Evolutionary conservation across 148 eudicot genomes (phyloP).

Genomic region (Arctostaphylos glauca): DNA sequence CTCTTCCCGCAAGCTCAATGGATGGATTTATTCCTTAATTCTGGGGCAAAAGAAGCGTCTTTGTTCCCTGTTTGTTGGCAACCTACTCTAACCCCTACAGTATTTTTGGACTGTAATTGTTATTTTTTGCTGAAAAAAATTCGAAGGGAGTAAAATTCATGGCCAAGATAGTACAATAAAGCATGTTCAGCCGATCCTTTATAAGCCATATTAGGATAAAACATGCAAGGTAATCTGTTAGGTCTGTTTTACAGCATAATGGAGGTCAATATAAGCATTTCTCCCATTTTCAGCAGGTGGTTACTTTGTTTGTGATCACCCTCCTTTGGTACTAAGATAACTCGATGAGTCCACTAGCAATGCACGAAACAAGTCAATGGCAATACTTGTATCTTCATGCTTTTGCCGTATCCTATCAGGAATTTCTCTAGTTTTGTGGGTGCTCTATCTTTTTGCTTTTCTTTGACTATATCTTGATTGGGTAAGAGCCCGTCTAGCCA

Average conservation of each 20-base stretch:
- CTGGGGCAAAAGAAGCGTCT: no score
- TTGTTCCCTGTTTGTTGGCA: no score
- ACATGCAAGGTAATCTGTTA: not conserved
- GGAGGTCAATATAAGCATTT: not conserved
- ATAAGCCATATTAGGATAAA: no score
- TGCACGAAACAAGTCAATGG: no score
- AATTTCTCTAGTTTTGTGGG: not conserved
- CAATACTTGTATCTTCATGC: not conserved
- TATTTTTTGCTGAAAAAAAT: no score
- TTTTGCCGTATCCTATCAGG: not conserved
- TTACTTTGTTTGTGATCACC: not conserved
- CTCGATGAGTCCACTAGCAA: not conserved
- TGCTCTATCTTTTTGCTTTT: not conserved
- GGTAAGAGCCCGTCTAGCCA: not conserved
- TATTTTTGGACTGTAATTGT: no score
- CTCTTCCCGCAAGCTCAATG: no score
- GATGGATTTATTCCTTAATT: no score
- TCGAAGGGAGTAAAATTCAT: no score
- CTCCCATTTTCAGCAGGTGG: not conserved
- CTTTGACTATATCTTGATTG: not conserved
- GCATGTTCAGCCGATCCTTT: no score
- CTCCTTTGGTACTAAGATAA: not conserved
- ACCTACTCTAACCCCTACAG: no score
- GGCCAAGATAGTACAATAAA: no score
- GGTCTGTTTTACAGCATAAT: not conserved